Evolutionary conservation across 306 rosid species (phyloP).

Genomic region (Carpinus viminea): DNA sequence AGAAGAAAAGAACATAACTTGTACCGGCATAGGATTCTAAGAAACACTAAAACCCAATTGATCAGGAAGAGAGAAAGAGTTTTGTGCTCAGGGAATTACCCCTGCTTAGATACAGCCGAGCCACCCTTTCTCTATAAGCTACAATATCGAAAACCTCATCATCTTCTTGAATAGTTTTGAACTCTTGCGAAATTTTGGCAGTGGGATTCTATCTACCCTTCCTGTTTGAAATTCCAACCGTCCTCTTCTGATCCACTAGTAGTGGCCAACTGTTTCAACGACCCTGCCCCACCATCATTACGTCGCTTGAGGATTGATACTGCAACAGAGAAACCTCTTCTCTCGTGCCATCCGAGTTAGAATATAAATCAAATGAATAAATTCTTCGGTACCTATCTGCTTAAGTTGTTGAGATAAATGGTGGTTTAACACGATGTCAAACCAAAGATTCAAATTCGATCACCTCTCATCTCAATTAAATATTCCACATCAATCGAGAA

Average conservation of each 20-base stretch:
- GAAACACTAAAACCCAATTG: neutral
- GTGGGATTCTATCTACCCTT: no score
- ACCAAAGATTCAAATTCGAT: no score
- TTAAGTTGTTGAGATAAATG: no score
- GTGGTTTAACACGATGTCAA: no score
- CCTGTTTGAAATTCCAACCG: no score
- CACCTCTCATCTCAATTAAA: no score
- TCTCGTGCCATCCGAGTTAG: no score
- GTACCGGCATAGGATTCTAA: neutral
- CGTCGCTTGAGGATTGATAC: neutral
- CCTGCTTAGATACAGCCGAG: neutral
- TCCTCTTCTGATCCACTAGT: no score
- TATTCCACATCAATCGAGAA: no score
- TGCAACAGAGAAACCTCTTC: neutral
- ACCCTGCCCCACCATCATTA: neutral
- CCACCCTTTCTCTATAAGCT: neutral
- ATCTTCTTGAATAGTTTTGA: neutral
- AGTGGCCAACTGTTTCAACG: neutral
- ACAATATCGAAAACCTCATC: neutral
- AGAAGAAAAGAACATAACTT: constrained; percentile 35
- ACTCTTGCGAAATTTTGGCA: neutral
- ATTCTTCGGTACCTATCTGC: no score
- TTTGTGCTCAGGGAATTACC: neutral
- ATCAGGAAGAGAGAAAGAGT: neutral
- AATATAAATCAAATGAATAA: no score